Conservation (phyloP, 441 rosid genomes). For the Bocquillonia castaneifolia region DNA sequence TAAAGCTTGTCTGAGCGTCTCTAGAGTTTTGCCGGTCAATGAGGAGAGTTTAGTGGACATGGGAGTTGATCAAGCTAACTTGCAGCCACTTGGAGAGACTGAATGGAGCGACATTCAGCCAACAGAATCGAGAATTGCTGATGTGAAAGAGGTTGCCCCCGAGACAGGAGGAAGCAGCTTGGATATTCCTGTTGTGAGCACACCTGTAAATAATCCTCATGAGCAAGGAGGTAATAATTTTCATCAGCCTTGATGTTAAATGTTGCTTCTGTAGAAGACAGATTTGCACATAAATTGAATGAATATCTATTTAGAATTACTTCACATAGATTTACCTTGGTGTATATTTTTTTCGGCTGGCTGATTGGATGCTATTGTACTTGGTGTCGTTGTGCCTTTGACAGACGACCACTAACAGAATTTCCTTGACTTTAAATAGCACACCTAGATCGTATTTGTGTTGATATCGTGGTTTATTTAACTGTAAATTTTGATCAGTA, state of each 20-base stretch:
- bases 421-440: not conserved
- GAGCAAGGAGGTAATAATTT: conserved; percentile 40
- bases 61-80: conserved; percentile 47
- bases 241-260: conserved; percentile 53
- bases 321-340: conserved; percentile 5
- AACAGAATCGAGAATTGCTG: conserved; percentile 71
- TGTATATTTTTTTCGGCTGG: conserved; percentile 7
- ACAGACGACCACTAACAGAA: not conserved
- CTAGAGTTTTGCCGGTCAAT: conserved; percentile 43
- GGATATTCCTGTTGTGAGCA: conserved; percentile 60
- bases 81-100: conserved; percentile 49
- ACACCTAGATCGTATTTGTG: not conserved
- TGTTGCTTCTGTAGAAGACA: not conserved
- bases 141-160: conserved; percentile 67
- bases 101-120: conserved; percentile 91
- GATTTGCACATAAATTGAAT: not conserved
- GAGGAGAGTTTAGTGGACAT: conserved; percentile 56
- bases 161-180: conserved; percentile 59
- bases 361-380: not conserved
- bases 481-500: too few species aligned
- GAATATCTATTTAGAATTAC: not conserved
- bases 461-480: not conserved
- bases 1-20: conserved; percentile 79
- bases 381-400: conserved; percentile 3
- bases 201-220: conserved; percentile 39